phyloP scores from a whole-genome alignment of 768 basidiomycete genomes.

The Agrocybe pediades region DNA sequence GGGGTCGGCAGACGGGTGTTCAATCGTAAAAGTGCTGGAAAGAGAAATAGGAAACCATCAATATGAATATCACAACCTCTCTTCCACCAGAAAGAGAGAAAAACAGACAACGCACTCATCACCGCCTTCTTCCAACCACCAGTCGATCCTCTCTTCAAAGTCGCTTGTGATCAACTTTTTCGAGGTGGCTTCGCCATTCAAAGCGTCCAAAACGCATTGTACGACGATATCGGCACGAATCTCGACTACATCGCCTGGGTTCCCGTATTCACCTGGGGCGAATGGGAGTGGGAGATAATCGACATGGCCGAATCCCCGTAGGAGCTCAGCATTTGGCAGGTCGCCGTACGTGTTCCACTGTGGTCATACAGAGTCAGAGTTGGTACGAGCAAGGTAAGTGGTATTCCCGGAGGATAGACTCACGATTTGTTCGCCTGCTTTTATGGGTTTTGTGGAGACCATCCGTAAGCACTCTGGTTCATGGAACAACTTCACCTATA shows the following conservation, averaged over 20 bases:
- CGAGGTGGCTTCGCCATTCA: neutral
- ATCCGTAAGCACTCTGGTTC: slow-evolving; percentile 74
- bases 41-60: neutral
- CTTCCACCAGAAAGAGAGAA: neutral
- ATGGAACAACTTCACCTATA: slow-evolving; percentile 83
- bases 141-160: slow-evolving; percentile 73
- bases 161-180: slow-evolving; percentile 21
- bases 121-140: slow-evolving; percentile 89
- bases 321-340: slow-evolving; percentile 87
- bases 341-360: slow-evolving; percentile 98
- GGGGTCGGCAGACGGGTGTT: slow-evolving; percentile 27
- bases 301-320: slow-evolving; percentile 94
- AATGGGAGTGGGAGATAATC: slow-evolving; percentile 65
- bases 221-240: slow-evolving; percentile 73
- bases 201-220: slow-evolving; percentile 27
- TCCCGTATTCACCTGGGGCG: slow-evolving; percentile 47
- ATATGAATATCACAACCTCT: neutral
- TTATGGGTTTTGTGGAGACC: slow-evolving; percentile 76
- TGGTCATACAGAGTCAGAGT: slow-evolving; percentile 5
- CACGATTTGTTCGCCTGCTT: slow-evolving; percentile 86
- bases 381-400: slow-evolving; percentile 1
- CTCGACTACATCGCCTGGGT: slow-evolving; percentile 81
- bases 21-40: slow-evolving; percentile 56
- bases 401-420: slow-evolving; percentile 24
- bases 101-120: slow-evolving; percentile 68